Percentiles rank a stretch among this genome's conserved stretches.
These are phyloP conservation scores for Penicillium dipodomyicola DNA, from an alignment of 495 filamentous ascomycete species.

Conservation along the genomic window DNA sequence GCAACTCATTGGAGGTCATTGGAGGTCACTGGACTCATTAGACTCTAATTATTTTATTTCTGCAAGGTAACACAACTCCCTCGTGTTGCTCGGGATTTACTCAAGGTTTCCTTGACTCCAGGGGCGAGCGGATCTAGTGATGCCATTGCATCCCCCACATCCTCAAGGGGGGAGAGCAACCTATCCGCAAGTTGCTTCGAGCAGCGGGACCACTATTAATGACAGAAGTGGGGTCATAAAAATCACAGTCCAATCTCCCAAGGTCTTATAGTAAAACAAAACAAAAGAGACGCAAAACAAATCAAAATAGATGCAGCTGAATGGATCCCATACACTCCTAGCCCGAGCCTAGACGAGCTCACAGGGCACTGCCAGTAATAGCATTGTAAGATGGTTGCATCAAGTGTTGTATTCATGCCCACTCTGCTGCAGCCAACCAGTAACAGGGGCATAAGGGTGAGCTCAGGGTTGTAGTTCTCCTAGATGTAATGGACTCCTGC, in stretches of 20 bases:
- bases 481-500: conserved; percentile 29
- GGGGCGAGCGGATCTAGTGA: conserved; percentile 24
- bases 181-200: not conserved
- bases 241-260: not conserved
- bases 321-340: conserved; percentile 1
- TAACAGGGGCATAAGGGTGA: conserved; percentile 14
- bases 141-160: conserved; percentile 27
- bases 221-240: not conserved
- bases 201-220: not conserved
- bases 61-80: conserved; percentile 22
- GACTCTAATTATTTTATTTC: conserved; percentile 8
- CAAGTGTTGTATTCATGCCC: conserved; percentile 12
- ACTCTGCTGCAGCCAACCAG: conserved; percentile 28
- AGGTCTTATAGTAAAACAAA: not conserved
- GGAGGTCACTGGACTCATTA: not conserved
- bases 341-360: conserved; percentile 8
- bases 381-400: conserved; percentile 27
- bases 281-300: conserved; percentile 9
- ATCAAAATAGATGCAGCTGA: not conserved
- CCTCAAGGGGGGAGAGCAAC: conserved; percentile 22
- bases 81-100: conserved; percentile 22
- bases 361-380: conserved; percentile 15
- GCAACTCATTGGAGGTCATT: conserved; percentile 5
- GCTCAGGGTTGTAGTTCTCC: conserved; percentile 21
- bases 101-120: conserved; percentile 14